Conservation (phyloP, 1,284 basidiomycete genomes). For the Heliocybe sulcata region DNA sequence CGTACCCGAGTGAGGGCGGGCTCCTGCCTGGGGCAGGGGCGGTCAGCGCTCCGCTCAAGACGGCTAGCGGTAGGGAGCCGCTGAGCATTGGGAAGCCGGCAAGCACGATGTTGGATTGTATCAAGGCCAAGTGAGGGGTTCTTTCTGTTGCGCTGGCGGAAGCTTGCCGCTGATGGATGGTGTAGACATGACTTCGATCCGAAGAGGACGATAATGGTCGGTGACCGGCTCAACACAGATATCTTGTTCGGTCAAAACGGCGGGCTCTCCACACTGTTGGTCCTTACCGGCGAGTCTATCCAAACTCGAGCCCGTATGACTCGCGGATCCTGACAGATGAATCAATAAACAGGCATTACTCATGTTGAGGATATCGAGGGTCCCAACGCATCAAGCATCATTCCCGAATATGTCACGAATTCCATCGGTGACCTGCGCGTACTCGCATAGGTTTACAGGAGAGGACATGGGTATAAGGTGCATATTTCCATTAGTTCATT, state of each 20-base stretch:
- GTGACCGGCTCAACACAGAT: slow-evolving; percentile 93
- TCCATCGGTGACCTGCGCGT: slow-evolving; percentile 71
- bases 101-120: slow-evolving; percentile 90
- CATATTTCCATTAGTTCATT: no score
- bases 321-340: neutral
- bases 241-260: slow-evolving; percentile 87
- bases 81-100: slow-evolving; percentile 89
- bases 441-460: slow-evolving; percentile 5
- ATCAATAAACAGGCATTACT: slow-evolving; percentile 53
- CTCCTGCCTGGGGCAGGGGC: slow-evolving; percentile 83
- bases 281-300: slow-evolving; percentile 72
- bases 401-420: slow-evolving; percentile 78
- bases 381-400: slow-evolving; percentile 57
- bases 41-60: slow-evolving; percentile 78
- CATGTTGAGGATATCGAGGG: slow-evolving; percentile 65
- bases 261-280: slow-evolving; percentile 82
- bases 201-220: slow-evolving; percentile 86
- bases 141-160: neutral
- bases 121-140: slow-evolving; percentile 77
- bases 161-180: slow-evolving; percentile 1
- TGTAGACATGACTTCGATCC: slow-evolving; percentile 81
- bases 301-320: slow-evolving; percentile 3
- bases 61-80: slow-evolving; percentile 66
- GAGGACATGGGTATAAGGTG: neutral
- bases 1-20: slow-evolving; percentile 79